Conservation (phyloP, 225 moss, liverwort and hornwort species). For the Antitrichia curtipendula region DNA sequence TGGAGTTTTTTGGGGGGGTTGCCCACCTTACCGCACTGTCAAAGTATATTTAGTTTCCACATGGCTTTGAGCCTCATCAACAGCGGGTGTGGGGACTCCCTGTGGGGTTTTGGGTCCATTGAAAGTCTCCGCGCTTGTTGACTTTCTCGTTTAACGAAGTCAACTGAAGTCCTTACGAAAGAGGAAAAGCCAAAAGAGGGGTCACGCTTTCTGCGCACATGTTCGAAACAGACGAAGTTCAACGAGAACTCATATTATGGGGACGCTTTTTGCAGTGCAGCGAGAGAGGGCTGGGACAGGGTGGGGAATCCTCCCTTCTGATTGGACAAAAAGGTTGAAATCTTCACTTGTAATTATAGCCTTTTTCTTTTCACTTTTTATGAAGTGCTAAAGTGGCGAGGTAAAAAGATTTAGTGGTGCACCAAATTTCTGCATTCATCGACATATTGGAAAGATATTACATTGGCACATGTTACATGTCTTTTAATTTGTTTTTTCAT, state of each 20-base stretch:
- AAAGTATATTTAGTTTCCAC: neutral
- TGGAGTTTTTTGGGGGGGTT: neutral
- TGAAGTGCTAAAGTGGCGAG: no score
- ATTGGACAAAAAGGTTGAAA: no score
- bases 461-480: no score
- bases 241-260: neutral
- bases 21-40: neutral
- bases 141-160: neutral
- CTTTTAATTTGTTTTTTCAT: no score
- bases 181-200: neutral
- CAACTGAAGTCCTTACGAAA: neutral
- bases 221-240: neutral
- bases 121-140: neutral
- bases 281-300: no score
- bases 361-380: no score
- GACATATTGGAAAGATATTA: no score
- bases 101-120: neutral
- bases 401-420: no score
- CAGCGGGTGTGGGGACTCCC: neutral
- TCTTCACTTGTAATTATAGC: no score
- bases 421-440: no score
- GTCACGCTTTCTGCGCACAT: neutral
- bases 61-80: neutral
- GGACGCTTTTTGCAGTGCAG: no score
- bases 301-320: no score